A percentile compares a stretch with the other conserved stretches of the same genome.
Conservation (phyloP, 306 rosid genomes). For the Nissolia schottii region DNA sequence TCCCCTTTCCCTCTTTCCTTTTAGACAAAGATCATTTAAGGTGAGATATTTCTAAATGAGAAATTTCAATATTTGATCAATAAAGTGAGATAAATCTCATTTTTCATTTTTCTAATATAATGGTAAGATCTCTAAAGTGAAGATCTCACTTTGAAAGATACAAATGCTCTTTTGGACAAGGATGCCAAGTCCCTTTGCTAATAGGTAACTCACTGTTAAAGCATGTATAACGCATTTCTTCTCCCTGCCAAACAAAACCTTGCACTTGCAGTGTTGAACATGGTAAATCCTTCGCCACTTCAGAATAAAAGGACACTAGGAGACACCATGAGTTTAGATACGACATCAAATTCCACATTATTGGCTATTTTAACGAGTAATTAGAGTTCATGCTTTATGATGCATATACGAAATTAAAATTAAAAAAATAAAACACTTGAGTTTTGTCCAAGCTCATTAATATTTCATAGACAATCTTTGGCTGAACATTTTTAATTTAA, state of each 20-base stretch:
- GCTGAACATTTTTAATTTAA: neutral
- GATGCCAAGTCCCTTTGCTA: too few relatives aligned
- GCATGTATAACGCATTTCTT: constrained; percentile 20
- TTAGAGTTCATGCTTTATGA: too few relatives aligned
- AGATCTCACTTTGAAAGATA: too few relatives aligned
- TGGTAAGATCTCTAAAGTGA: too few relatives aligned
- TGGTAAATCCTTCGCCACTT: neutral
- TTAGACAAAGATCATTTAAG: too few relatives aligned
- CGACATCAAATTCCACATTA: neutral
- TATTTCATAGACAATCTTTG: neutral
- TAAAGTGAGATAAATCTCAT: too few relatives aligned
- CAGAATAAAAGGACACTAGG: neutral
- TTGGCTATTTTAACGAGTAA: neutral
- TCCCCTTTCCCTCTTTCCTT: too few relatives aligned
- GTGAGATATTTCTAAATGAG: too few relatives aligned
- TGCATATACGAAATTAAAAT: too few relatives aligned
- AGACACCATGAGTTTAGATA: neutral
- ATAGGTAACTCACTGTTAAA: constrained; percentile 9
- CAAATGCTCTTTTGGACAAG: too few relatives aligned
- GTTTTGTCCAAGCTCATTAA: neutral
- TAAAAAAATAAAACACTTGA: neutral
- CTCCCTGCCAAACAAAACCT: constrained; percentile 14
- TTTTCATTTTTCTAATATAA: too few relatives aligned
- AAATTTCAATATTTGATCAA: too few relatives aligned
- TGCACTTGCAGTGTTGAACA: constrained; percentile 10